Evolutionary conservation across 2,329 filamentous ascomycete species (phyloP).

Genomic region (Aspergillus sp.): DNA sequence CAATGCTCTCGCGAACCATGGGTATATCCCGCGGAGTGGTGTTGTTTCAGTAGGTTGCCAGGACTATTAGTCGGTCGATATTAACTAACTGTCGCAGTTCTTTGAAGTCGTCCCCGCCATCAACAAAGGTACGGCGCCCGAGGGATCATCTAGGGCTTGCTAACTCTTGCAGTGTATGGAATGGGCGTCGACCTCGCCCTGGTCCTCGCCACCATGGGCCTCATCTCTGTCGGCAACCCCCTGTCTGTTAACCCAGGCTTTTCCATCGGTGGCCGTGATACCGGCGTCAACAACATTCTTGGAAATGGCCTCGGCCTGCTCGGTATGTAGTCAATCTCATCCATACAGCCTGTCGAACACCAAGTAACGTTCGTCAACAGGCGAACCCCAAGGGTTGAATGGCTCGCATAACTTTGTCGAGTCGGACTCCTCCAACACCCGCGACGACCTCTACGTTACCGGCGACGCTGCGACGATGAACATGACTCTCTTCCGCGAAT

Average conservation of each 20-base stretch:
- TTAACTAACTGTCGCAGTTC: conserved; percentile 21
- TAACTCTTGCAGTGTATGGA: conserved; percentile 40
- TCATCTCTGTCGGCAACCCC: conserved; percentile 52
- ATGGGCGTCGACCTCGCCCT: conserved; percentile 49
- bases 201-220: conserved; percentile 48
- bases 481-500: conserved; percentile 52
- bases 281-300: conserved; percentile 42
- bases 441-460: conserved; percentile 54
- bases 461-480: conserved; percentile 54
- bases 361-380: background rate
- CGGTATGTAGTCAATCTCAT: conserved; percentile 21
- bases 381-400: conserved; percentile 45
- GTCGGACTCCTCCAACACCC: conserved; percentile 53
- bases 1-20: conserved; percentile 15
- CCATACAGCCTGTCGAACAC: too few species aligned
- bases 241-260: conserved; percentile 51
- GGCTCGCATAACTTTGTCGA: conserved; percentile 59
- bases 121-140: conserved; percentile 29
- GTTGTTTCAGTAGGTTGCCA: conserved; percentile 34
- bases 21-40: conserved; percentile 17
- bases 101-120: conserved; percentile 34
- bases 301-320: conserved; percentile 47
- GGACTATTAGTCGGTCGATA: too few species aligned
- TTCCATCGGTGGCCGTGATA: conserved; percentile 52
- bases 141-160: background rate